Evolutionary conservation across 2,329 filamentous ascomycete species (phyloP).

Genomic region (Cryphonectria japonica): DNA sequence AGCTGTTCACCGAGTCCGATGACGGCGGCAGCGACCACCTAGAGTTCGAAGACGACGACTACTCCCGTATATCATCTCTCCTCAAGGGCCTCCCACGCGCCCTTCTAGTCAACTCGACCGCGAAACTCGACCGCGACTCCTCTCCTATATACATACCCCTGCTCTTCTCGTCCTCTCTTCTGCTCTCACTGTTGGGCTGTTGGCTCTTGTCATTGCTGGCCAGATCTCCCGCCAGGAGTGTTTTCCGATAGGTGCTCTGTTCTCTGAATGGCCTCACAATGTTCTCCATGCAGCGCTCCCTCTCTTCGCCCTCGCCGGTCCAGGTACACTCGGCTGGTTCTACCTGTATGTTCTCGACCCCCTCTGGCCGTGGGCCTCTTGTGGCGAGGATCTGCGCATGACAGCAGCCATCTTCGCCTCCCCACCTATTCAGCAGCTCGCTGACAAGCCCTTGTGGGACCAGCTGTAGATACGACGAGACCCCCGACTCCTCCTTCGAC

Average conservation of each 20-base stretch:
- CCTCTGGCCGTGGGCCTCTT: neutral
- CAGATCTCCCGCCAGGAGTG: slow-evolving; percentile 32
- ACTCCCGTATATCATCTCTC: neutral
- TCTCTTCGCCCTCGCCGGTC: slow-evolving; percentile 67
- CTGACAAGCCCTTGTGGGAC: slow-evolving; percentile 17
- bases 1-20: slow-evolving; percentile 9
- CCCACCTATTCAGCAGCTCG: neutral
- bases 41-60: neutral
- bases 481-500: slow-evolving; percentile 57
- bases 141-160: neutral
- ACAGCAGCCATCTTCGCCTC: slow-evolving; percentile 25
- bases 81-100: slow-evolving; percentile 4
- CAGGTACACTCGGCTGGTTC: slow-evolving; percentile 54
- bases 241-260: slow-evolving; percentile 33
- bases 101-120: neutral
- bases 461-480: slow-evolving; percentile 40
- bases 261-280: slow-evolving; percentile 55
- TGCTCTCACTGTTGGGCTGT: neutral
- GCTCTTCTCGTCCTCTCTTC: neutral
- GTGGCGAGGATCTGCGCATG: neutral
- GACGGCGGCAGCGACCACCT: slow-evolving; percentile 11
- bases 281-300: slow-evolving; percentile 65
- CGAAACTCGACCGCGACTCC: neutral
- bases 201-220: slow-evolving; percentile 29
- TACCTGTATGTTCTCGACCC: slow-evolving; percentile 56